Base-by-base conservation (phyloP, 306 rosid genomes). In the Castanea crenata region DNA sequence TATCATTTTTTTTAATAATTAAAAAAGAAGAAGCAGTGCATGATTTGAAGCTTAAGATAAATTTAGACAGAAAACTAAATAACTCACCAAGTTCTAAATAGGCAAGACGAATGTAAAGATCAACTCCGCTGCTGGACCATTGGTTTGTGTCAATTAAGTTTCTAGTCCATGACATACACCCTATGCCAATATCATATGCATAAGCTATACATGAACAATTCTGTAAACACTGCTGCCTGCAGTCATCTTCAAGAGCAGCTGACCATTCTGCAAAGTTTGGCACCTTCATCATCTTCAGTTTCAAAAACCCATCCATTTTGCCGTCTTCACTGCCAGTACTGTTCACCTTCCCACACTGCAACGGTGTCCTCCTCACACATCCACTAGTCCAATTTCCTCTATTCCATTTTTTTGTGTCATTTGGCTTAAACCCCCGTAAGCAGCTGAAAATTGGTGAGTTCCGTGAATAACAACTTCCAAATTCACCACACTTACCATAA, bases 151-250 rank as follows among this genome's bases (percentile, higher is more conserved):
- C 65, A 73, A 73, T 54, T 19, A 73, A 55, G 51, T 1, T 19
- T 55, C 31, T 5, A 6, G 18, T 55, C 76, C 76, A 31, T 7
- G 31, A 31, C 64, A 73, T 55, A 9, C 52, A 73, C 6, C 52
- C 65, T 3, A 19, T 31, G 32, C 44, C 83, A 74, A 76, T 14
- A 55, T 83, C 83, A 69, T 55, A 86, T 55, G 85, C 86, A 74
- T 86, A 70, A 3, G 83, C 85, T 74, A 5, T 16, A 74, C 89
- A 83, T 7, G 86, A 80, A 57, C 89, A 86, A 55, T 86, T 83
- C 54, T 49, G 2, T 63, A 74, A 77, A 78, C 87, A 86, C 38
- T 44, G 29, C 1, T 8, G 35, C 27, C 79, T 74, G 69, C 89
- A 83, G 9, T 83, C 29, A 1, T 23, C 54, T 16, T 78, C 83